Conservation (phyloP, 208 protist genomes). For the Leptomonas seymouri region DNA sequence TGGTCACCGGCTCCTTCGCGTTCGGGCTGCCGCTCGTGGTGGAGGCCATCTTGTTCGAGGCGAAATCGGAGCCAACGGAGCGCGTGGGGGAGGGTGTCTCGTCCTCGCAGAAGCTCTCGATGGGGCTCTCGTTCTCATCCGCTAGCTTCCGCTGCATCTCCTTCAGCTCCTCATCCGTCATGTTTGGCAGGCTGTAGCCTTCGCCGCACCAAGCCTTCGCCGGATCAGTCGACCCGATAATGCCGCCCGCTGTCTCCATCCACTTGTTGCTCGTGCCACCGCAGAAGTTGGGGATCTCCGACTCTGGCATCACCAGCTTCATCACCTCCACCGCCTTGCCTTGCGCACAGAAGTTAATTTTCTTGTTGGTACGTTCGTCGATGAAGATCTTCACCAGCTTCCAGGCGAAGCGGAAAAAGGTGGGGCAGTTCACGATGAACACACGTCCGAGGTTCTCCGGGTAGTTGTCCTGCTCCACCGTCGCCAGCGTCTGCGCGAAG, state of each 20-base stretch:
- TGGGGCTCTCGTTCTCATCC: slow-evolving; percentile 15
- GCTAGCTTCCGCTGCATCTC: slow-evolving; percentile 16
- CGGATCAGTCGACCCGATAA: slow-evolving; percentile 64
- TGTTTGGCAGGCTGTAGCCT: slow-evolving; percentile 24
- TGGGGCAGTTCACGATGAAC: slow-evolving; percentile 84
- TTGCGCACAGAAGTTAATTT: slow-evolving; percentile 67
- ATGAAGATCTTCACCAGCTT: slow-evolving; percentile 84
- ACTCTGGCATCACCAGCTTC: slow-evolving; percentile 61
- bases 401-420: slow-evolving; percentile 75
- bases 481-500: slow-evolving; percentile 76
- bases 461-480: slow-evolving; percentile 88
- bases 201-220: slow-evolving; percentile 45
- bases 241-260: slow-evolving; percentile 58
- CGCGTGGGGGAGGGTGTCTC: slow-evolving; percentile 29
- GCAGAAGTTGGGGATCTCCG: slow-evolving; percentile 79
- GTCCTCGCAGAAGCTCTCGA: slow-evolving; percentile 26
- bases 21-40: slow-evolving; percentile 13
- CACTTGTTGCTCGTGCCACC: slow-evolving; percentile 73
- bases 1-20: neutral
- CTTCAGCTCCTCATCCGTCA: slow-evolving; percentile 22
- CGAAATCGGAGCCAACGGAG: slow-evolving; percentile 6
- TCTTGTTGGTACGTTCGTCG: slow-evolving; percentile 80
- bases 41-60: neutral
- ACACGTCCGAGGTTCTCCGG: slow-evolving; percentile 77
- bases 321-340: slow-evolving; percentile 54